Evolutionary conservation across 495 filamentous ascomycete species (phyloP).

Genomic region (Penicillium goetzii): DNA sequence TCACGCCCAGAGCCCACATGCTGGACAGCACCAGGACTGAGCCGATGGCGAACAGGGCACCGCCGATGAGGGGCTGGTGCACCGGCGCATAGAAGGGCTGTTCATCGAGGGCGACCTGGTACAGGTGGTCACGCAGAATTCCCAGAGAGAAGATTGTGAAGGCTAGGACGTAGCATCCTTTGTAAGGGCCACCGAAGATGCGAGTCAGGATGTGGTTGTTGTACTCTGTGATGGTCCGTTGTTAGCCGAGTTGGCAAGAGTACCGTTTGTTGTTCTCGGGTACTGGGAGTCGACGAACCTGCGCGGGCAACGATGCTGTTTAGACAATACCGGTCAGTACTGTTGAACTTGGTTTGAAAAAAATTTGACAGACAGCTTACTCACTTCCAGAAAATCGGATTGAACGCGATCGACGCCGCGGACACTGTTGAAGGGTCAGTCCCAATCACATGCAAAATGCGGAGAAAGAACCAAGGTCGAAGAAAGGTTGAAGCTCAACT

Average conservation of each 20-base stretch:
- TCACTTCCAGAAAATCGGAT: conserved; percentile 63
- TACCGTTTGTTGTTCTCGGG: conserved; percentile 8
- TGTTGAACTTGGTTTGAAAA: neutral
- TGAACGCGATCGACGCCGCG: conserved; percentile 56
- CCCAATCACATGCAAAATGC: conserved; percentile 43
- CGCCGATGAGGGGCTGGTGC: conserved; percentile 76
- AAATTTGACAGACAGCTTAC: conserved; percentile 23
- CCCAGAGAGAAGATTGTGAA: conserved; percentile 87
- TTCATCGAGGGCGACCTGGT: conserved; percentile 46
- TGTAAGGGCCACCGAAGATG: conserved; percentile 79
- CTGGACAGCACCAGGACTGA: conserved; percentile 85
- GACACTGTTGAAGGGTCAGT: conserved; percentile 44
- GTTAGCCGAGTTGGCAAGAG: conserved; percentile 22
- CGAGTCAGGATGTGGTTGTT: conserved; percentile 85
- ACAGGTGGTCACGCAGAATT: conserved; percentile 79
- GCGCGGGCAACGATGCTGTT: conserved; percentile 51
- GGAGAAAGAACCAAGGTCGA: conserved; percentile 13
- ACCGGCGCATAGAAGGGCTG: conserved; percentile 50
- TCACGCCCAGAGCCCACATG: conserved; percentile 93
- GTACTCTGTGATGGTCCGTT: conserved; percentile 69
- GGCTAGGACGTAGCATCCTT: conserved; percentile 89
- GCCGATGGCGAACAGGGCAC: conserved; percentile 69
- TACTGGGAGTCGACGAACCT: conserved; percentile 37
- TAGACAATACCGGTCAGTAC: neutral
- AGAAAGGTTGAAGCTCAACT: conserved; percentile 18